Conservation (phyloP, 371 early-diverging fungal species). For the Gilbertella persicaria region DNA sequence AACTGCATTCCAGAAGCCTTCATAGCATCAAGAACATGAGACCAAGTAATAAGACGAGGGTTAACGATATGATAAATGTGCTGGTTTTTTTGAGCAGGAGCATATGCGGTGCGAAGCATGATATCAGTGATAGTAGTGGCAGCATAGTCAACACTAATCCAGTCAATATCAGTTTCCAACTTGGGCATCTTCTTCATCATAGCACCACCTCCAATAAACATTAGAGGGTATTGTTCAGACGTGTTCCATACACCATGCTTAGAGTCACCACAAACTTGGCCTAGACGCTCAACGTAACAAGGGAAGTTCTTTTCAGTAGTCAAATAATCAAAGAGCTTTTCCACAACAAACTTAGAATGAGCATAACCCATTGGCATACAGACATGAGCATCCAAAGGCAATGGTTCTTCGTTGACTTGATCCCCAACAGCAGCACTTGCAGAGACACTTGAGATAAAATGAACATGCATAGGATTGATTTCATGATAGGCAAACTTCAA, state of each 20-base stretch:
- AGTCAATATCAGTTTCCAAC: conserved; percentile 29
- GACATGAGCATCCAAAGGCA: conserved; percentile 30
- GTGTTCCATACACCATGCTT: conserved; percentile 46
- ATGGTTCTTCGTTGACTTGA: conserved; percentile 24
- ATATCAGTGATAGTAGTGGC: conserved; percentile 32
- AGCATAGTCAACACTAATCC: conserved; percentile 42
- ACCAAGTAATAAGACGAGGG: conserved; percentile 27
- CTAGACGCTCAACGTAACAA: conserved; percentile 38
- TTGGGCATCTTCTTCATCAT: conserved; percentile 33
- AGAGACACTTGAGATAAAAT: conserved; percentile 40
- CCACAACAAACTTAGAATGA: conserved; percentile 46
- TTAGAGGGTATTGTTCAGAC: conserved; percentile 40
- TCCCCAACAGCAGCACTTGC: conserved; percentile 13
- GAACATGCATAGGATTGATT: conserved; percentile 36
- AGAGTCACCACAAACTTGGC: conserved; percentile 46
- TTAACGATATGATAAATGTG: conserved; percentile 42
- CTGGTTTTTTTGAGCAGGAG: conserved; percentile 3
- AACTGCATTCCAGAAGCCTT: conserved; percentile 28
- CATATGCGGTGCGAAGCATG: conserved; percentile 23
- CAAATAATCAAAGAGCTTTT: conserved; percentile 33
- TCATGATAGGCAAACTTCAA: conserved; percentile 35
- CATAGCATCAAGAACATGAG: conserved; percentile 23
- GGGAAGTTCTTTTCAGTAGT: conserved; percentile 36
- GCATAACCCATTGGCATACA: conserved; percentile 48
- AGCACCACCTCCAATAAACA: conserved; percentile 40